Base-by-base conservation (phyloP, 768 basidiomycete genomes). In the Pholiota molesta region DNA sequence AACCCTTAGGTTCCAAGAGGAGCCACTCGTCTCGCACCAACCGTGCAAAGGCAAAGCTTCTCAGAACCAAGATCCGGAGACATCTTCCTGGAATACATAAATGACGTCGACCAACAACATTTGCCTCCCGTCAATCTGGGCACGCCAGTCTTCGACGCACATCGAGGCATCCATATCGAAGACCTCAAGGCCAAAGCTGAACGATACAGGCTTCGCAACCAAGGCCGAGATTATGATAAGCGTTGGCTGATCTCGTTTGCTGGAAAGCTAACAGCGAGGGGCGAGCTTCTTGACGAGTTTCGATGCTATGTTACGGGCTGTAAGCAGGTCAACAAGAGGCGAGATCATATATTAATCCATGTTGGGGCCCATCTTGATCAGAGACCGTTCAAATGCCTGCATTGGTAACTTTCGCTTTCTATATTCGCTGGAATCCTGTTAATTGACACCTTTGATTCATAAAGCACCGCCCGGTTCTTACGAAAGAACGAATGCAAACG, bases 401-500 rank as follows among this genome's bases (percentile, higher is more conserved):
- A 82, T 66, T 91, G 90, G 90, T 90, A 68, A 33, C 37, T 9
- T 31, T 52, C 53, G 28, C 51, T 19, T 8, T 47, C 42, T 33
- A 33, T 28, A 28, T 17, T 17, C 2, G 3, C 17, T 11, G 5
- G 26, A 21, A 55, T 29, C 28, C 40, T 35, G 53, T 52, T 31
- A 37, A 59, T 57, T 60, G 28, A 68, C 16, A 57, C 9, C 19
- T n/a, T 37, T 37, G 1, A 37, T 37, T 37, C 31, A 39, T 26
- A 55, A 13, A 91, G 90, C 69, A 72, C 83, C 2, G 78, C 86
- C 61, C 78, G 85, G 13, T 91, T 91, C 75, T 69, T 89, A 61
- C 86, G 90, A 61, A 90, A 87, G 72, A 90, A 91, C 67, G 89
- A 91, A 70, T 89, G 87, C 76, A 90, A 89, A 69, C 84, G 90